Evolutionary conservation across 2,329 filamentous ascomycete species (phyloP), one percentile per base, ranked within the genome.

Genomic region (Pyrenochaeta sp.): DNA sequence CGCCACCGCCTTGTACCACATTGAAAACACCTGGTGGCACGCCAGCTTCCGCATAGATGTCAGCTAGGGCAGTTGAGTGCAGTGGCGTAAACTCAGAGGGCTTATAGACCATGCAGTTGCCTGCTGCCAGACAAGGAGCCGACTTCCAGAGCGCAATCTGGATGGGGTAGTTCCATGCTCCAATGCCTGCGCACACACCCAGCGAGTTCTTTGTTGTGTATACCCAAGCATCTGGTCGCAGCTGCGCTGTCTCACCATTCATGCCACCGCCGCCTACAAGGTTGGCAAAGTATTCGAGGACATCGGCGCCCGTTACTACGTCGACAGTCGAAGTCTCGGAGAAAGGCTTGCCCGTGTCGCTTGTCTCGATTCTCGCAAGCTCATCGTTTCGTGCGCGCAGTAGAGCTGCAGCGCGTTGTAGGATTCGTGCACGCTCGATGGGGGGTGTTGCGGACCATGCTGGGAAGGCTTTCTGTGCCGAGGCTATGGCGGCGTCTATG

Each of bases 141-240:
- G 90, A 92, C 76, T 96, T 96, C 91, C 91, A 96, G 1, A 96
- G 81, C 7, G 91, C 91, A 27, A 96, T 96, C 75, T 96, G 91
- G 60, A 96, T 90, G 11, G 92, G 92, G 72, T 96, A 96, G 77
- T 96, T 96, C 91, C 91, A 96, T 12, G 92, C 92, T 49, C 91
- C 92, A 62, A 96, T 96, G 51, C 90, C 92, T 12, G 85, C 92
- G 73, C 91, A 96, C 12, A 95, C 91, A 21, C 92, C 92, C 15
- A 96, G 79, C 4, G 92, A 84, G 64, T 91, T 89, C 73, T 95
- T 94, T 68, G 86, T 88, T 10, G 90, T 93, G 75, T 93, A 92
- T 32, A 95, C 86, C 85, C 89, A 92, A 3, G 91, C 91, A 62
- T 91, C 88, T 45, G 87, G 82, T 33, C 92, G 83, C 36, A 96